phyloP scores from a whole-genome alignment of 2,329 filamentous ascomycete species.

The Phialocephala sp. region DNA sequence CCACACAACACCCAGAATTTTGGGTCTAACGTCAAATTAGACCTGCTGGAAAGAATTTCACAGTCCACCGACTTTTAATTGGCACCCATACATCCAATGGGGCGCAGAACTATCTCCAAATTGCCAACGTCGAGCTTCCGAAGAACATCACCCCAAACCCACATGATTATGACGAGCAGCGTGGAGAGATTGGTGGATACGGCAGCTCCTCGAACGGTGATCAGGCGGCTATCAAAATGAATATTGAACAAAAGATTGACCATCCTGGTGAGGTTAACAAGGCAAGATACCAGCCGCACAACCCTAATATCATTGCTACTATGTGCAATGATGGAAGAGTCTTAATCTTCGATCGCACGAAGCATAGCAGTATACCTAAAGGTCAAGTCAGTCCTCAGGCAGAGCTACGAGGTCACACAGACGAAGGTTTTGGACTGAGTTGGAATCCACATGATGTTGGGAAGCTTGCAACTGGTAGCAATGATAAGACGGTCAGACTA shows the following conservation, averaged over 20 bases:
- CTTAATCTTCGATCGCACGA: slow-evolving; percentile 94
- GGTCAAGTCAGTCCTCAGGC: slow-evolving; percentile 81
- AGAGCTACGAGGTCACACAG: slow-evolving; percentile 81
- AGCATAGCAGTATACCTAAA: slow-evolving; percentile 80
- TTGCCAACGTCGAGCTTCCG: slow-evolving; percentile 91
- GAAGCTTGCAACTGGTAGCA: slow-evolving; percentile 85
- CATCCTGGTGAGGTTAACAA: slow-evolving; percentile 98
- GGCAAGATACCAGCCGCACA: slow-evolving; percentile 96
- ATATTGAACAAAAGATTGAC: slow-evolving; percentile 93
- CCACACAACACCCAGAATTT: not conserved
- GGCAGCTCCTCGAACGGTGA: slow-evolving; percentile 72
- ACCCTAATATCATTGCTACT: slow-evolving; percentile 94
- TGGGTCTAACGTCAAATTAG: slow-evolving; percentile 43
- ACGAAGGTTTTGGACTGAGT: slow-evolving; percentile 89
- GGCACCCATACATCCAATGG: slow-evolving; percentile 93
- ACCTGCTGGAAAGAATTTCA: slow-evolving; percentile 84
- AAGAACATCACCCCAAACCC: slow-evolving; percentile 76
- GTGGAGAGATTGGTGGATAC: slow-evolving; percentile 92
- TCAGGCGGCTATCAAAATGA: slow-evolving; percentile 79
- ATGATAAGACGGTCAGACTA: slow-evolving; percentile 88
- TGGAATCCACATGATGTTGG: slow-evolving; percentile 87
- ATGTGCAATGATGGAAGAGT: slow-evolving; percentile 87
- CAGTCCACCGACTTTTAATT: slow-evolving; percentile 85
- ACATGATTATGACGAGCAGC: slow-evolving; percentile 87
- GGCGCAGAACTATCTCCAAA: slow-evolving; percentile 89